These are phyloP conservation scores for Sugiyamaella castrensis DNA, from an alignment of 1,139 yeast genomes.

Conservation along the genomic window DNA sequence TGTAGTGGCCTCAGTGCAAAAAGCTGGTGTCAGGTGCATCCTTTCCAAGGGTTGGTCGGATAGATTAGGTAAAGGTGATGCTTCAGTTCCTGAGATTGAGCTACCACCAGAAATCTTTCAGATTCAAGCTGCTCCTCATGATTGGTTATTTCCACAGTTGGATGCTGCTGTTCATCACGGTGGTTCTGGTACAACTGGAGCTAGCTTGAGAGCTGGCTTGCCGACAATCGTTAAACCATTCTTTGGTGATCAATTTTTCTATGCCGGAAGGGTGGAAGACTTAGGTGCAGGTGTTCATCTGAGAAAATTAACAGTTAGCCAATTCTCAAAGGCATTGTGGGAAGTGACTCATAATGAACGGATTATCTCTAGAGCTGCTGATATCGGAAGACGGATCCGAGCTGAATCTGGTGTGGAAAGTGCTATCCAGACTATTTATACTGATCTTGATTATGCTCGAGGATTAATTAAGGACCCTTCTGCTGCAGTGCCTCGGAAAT, in stretches of 20 bases:
- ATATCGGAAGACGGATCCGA: constrained; percentile 58
- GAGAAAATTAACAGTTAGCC: constrained; percentile 60
- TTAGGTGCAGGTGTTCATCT: constrained; percentile 81
- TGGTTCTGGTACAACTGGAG: constrained; percentile 97
- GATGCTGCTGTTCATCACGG: constrained; percentile 98
- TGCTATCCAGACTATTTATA: constrained; percentile 75
- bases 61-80: constrained; percentile 45
- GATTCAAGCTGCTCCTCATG: constrained; percentile 80
- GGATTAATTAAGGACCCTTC: constrained; percentile 23
- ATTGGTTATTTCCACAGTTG: constrained; percentile 84
- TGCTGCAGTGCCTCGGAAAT: constrained; percentile 2
- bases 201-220: constrained; percentile 76
- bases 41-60: constrained; percentile 96
- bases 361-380: constrained; percentile 62
- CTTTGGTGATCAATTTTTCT: constrained; percentile 94
- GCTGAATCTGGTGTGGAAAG: constrained; percentile 73
- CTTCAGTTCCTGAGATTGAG: constrained; percentile 48
- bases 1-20: constrained; percentile 69
- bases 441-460: constrained; percentile 72
- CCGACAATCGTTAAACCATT: constrained; percentile 93
- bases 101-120: constrained; percentile 70
- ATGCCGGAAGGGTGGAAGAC: constrained; percentile 82
- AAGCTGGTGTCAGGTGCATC: constrained; percentile 80
- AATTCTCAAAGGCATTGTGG: constrained; percentile 62
- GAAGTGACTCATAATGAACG: constrained; percentile 65